Base-by-base conservation (phyloP, 345 rosid species). In the Citrus unshiu region DNA sequence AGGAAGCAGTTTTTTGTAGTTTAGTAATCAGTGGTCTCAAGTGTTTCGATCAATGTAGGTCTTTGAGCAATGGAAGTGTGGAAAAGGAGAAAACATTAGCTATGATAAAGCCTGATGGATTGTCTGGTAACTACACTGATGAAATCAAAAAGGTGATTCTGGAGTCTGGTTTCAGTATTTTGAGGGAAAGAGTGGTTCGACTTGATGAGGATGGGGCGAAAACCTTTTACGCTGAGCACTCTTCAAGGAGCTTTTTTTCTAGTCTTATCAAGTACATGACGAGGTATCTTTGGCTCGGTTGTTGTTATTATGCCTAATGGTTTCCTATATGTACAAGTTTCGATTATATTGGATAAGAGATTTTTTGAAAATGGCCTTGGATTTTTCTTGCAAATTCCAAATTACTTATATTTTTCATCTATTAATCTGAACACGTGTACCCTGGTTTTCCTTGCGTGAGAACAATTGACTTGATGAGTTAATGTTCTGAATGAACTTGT, bases 71-170 rank as follows among this genome's bases (percentile, higher is more conserved):
- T 46, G 90, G 77, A 70, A 78, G 62, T 74, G 29, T 57, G 35
- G 85, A 74, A 54, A 71, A 73, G 77, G 95, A 90, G 84, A 89
- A 83, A 77, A 95, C 97, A 25, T 43, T 95, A 68, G 98, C 89
- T 49, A 90, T 95, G 77, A 84, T 95, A 79, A 93, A 95, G 85
- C 97, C 97, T 19, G 98, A 95, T 77, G 98, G 98, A 66, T 67
- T 93, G 75, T 74, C 78, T 1, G 90, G 98, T 73, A 90, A 92
- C 79, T 87, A 88, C 79, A 85, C 90, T 59, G 91, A 87, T 9
- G 77, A 69, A 27, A 89, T 95, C 73, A 92, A 87, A 81, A 76
- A 66, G 73, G 68, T 85, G 16, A 78, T 92, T 78, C 40, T 82
- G 71, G 90, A 86, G 35, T 85, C 90, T 0, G 86, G 92, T 80